A percentile compares a stretch with the other conserved stretches of the same genome.
Evolutionary conservation across 192 early-diverging fungal species (phyloP).

Genomic region (Obelidium mucronatum): DNA sequence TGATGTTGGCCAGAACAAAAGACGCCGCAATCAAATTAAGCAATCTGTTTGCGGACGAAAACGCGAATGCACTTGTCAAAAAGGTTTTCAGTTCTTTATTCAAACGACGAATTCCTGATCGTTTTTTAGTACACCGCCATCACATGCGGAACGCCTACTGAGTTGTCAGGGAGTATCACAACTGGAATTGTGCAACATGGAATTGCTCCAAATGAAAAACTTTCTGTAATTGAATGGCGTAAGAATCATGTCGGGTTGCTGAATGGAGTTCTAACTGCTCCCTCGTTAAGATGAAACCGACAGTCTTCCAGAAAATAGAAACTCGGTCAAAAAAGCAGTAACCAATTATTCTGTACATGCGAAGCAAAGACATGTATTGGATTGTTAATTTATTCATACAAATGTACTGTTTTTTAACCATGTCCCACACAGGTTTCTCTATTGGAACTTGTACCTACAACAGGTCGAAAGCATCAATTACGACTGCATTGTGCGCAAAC

Average conservation of each 20-base stretch:
- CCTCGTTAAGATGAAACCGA: conserved; percentile 32
- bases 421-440: conserved; percentile 27
- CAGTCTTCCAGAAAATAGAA: not conserved
- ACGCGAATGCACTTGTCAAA: conserved; percentile 4
- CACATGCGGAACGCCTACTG: not conserved
- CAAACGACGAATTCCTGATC: not conserved
- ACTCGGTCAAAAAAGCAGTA: conserved; percentile 41
- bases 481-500: conserved; percentile 49
- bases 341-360: conserved; percentile 29
- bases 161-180: conserved; percentile 22
- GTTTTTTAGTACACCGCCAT: conserved; percentile 22
- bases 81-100: conserved; percentile 25
- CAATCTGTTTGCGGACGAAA: conserved; percentile 39
- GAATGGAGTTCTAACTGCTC: not conserved
- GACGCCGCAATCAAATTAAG: conserved; percentile 41
- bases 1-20: conserved; percentile 56
- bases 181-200: conserved; percentile 47
- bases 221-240: conserved; percentile 50
- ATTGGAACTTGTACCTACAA: conserved; percentile 48
- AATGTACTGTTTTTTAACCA: not conserved
- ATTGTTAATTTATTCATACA: conserved; percentile 1
- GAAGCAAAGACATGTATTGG: conserved; percentile 22
- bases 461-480: conserved; percentile 60
- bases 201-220: conserved; percentile 37
- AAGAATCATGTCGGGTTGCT: not conserved